Base-by-base conservation (phyloP, 345 rosid species). In the Eucalyptus grandis region DNA sequence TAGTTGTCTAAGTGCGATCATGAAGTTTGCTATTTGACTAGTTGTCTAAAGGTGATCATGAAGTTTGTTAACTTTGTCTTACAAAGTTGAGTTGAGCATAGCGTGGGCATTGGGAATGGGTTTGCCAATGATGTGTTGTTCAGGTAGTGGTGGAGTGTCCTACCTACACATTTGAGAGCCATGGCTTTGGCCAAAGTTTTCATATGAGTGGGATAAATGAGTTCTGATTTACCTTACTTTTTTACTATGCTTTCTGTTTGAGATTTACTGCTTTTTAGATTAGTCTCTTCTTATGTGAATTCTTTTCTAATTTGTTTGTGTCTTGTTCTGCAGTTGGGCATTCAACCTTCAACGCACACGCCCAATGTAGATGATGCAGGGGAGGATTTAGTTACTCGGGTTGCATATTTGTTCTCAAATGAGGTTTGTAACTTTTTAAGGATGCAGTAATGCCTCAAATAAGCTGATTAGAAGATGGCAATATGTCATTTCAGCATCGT, bases 271-370 rank as follows among this genome's bases (percentile, higher is more conserved):
- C 80, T 90, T n/a, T 49, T 30, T 22, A 88, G 46, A 19, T 49
- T 17, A 54, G 46, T 69, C 47, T 56, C 62, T 92, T 47, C 26
- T 50, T 77, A 72, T 27, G 50, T 50, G 67, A 67, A 13, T 56
- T 62, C 51, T 24, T 87, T 16, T 51, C 53, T 62, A 56, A 19
- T 51, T 89, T 56, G 56, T 69, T 87, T 58, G 34, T 69, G 87
- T 44, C 90, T 86, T 58, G 27, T 90, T 89, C 88, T 92, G 92
- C 98, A 98, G 99, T 95, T 98, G 89, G 97, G 97, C 49, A 92
- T 95, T 88, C 54, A 87, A 80, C 93, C 94, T 89, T 89, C 90
- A 81, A 88, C 30, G 86, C 92, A 93, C 93, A 92, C 86, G 89
- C 93, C 94, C 89, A 92, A 97, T 58, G 93, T 90, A 82, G 93